Evolutionary conservation across 169 alveolate genomes (phyloP).

Genomic region (Plasmodium chabaudi): DNA sequence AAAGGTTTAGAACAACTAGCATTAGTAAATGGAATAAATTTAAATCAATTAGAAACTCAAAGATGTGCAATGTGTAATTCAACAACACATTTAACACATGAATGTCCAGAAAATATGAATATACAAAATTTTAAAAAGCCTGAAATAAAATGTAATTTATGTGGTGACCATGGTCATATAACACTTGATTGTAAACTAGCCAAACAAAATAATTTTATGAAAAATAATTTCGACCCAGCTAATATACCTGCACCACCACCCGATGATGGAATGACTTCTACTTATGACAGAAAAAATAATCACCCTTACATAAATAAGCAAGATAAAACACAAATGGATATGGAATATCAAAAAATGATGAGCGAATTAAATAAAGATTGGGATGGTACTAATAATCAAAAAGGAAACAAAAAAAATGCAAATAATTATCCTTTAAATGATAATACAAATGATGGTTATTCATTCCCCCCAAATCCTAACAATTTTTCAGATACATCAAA

Average conservation of each 20-base stretch:
- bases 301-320: constrained; percentile 1
- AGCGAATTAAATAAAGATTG: constrained; percentile 44
- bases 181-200: constrained; percentile 93
- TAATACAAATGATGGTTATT: neutral
- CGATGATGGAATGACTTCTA: neutral
- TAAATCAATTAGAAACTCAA: constrained; percentile 81
- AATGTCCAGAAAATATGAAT: constrained; percentile 86
- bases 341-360: constrained; percentile 71
- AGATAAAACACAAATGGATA: constrained; percentile 49
- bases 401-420: neutral
- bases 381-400: neutral
- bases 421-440: neutral
- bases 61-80: constrained; percentile 89
- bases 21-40: constrained; percentile 87
- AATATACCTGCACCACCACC: constrained; percentile 60
- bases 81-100: constrained; percentile 87
- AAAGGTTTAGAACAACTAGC: constrained; percentile 90
- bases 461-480: too few species aligned
- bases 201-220: constrained; percentile 34
- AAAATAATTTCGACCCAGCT: constrained; percentile 8
- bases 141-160: constrained; percentile 87
- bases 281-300: neutral
- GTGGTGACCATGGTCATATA: constrained; percentile 94
- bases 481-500: constrained; percentile 10
- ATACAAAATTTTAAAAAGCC: constrained; percentile 78